A percentile compares a stretch with the other conserved stretches of the same genome.
Conservation (phyloP, 2,329 filamentous ascomycete genomes). For the Fusarium cicatricum region DNA sequence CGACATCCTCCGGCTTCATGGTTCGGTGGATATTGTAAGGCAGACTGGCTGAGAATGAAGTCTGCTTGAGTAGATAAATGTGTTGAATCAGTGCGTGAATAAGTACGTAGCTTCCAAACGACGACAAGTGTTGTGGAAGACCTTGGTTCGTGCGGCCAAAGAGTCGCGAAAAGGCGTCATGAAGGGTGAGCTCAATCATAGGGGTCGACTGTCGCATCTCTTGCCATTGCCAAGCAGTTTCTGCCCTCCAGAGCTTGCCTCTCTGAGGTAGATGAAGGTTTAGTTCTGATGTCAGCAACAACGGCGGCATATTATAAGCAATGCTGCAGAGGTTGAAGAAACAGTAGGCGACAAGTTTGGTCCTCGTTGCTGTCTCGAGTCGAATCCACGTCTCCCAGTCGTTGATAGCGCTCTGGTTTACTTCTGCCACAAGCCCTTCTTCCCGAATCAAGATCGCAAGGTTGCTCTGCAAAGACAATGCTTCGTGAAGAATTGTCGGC, state of each 20-base stretch:
- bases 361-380: constrained; percentile 64
- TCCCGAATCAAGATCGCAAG: constrained; percentile 66
- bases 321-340: constrained; percentile 71
- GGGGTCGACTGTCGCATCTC: constrained; percentile 61
- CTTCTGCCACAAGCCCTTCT: constrained; percentile 61
- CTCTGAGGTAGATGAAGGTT: constrained; percentile 63
- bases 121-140: constrained; percentile 60
- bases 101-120: constrained; percentile 74
- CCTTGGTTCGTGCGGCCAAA: constrained; percentile 60
- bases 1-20: constrained; percentile 63
- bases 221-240: constrained; percentile 67
- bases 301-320: constrained; percentile 66
- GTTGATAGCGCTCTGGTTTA: constrained; percentile 53
- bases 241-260: constrained; percentile 65
- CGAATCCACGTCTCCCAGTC: constrained; percentile 70
- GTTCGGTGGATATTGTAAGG: constrained; percentile 60
- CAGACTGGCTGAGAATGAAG: constrained; percentile 59
- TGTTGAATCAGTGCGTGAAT: constrained; percentile 78
- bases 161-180: constrained; percentile 64
- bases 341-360: constrained; percentile 67
- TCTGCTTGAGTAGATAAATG: constrained; percentile 74
- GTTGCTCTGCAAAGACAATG: constrained; percentile 65
- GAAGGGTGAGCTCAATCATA: constrained; percentile 61
- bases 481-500: constrained; percentile 67
- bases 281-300: constrained; percentile 67